Evolutionary conservation across 495 filamentous ascomycete genomes (phyloP), one percentile per base, ranked within the genome.

Genomic region (Cercophora sp.): DNA sequence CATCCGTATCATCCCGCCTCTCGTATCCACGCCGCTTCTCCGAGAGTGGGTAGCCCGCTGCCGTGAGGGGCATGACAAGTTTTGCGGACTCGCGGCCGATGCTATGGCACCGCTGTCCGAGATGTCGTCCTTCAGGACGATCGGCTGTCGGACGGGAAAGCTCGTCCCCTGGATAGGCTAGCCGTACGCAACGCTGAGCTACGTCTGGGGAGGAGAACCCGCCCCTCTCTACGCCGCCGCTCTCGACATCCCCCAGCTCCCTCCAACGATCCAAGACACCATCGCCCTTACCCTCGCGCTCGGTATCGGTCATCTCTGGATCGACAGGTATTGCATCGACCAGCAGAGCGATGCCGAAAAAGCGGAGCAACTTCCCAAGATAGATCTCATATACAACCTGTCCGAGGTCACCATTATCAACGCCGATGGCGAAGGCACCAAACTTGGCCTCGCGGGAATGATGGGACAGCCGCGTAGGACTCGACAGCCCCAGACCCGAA

Each of bases 101-200:
- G 40, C 40, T 43, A 43, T 43, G 40, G 40, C 40, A 43, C 40
- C 40, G 40, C 40, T 43, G 40, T 20, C 40, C 40, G 40, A 24
- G 40, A 43, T 43, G 5, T 43, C 40, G 40, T 43, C 40, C 40
- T 24, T 43, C 16, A 43, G 20, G 40, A 43, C 20, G 40, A 43
- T 43, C 40, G 40, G 24, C 20, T 43, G 40, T 24, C 40, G 40
- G 40, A 43, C 40, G 40, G 40, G 40, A 43, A 43, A 24, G 20
- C 40, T 43, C 20, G 40, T 22, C 11, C 16, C 16, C 16, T 43
- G 40, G 40, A 22, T 24, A 25, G 40, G 40, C 20, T 20, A 43
- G 42, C 42, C 42, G 42, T 46, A 46, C 42, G 42, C 42, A n/a
- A 29, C 42, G 11, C 42, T 46, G 22, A 46, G 42, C 42, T 46